These are phyloP conservation scores for Rubia tinctorum DNA, from an alignment of 305 asterid species.

Conservation along the genomic window DNA sequence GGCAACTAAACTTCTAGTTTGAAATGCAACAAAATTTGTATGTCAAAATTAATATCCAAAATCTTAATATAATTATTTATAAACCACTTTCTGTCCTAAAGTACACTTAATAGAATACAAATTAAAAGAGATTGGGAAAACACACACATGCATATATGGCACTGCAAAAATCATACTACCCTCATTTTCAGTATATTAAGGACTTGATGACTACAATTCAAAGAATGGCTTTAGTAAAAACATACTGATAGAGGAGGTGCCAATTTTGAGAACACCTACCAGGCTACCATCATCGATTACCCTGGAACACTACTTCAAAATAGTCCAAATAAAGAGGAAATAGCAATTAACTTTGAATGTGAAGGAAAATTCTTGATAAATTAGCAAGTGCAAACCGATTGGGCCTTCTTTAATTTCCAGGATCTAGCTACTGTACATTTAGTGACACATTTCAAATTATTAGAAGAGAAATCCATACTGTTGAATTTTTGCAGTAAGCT, in stretches of 20 bases:
- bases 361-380: too few species aligned
- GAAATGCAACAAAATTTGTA: neutral
- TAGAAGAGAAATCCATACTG: constrained; percentile 54
- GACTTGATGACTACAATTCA: neutral
- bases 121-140: neutral
- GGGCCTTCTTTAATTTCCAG: neutral
- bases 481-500: constrained; percentile 80
- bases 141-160: neutral
- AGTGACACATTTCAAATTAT: neutral
- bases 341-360: neutral
- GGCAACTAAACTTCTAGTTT: neutral
- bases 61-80: neutral
- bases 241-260: neutral
- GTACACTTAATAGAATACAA: neutral
- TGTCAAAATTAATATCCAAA: neutral
- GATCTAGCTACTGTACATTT: neutral
- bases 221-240: neutral
- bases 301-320: constrained; percentile 4
- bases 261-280: neutral
- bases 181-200: neutral
- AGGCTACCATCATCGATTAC: neutral
- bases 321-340: neutral
- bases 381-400: neutral
- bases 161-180: too few species aligned
- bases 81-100: neutral